phyloP scores from a whole-genome alignment of 352 stramenopile genomes.

The Phytophthora capsici region DNA sequence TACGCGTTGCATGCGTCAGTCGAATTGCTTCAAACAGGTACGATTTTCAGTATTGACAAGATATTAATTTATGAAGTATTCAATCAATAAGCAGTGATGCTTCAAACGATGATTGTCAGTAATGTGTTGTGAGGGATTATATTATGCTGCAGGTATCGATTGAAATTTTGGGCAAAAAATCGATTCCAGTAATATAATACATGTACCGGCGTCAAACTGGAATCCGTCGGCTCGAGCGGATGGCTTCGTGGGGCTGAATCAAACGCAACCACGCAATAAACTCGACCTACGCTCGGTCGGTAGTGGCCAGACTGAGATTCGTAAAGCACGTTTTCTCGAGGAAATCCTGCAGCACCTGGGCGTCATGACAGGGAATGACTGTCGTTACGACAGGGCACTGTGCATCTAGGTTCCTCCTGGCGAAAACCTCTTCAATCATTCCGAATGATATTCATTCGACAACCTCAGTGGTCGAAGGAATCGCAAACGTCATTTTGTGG shows the following conservation, averaged over 20 bases:
- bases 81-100: too few relatives aligned
- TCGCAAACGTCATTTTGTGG: too few relatives aligned
- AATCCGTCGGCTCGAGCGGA: too few relatives aligned
- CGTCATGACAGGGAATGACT: not conserved
- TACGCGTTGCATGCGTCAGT: slow-evolving; percentile 35
- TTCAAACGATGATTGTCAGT: not conserved
- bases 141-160: not conserved
- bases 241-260: not conserved
- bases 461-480: too few relatives aligned
- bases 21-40: slow-evolving; percentile 14
- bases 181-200: too few relatives aligned
- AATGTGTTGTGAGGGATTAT: not conserved
- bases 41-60: not conserved
- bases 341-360: not conserved
- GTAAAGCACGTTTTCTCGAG: not conserved
- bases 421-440: not conserved
- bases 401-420: too few relatives aligned
- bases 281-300: not conserved
- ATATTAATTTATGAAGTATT: too few relatives aligned
- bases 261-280: not conserved
- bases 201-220: not conserved
- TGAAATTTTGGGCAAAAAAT: slow-evolving; percentile 1
- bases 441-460: too few relatives aligned
- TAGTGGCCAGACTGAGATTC: slow-evolving; percentile 7
- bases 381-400: too few relatives aligned